Evolutionary conservation across 768 basidiomycete genomes (phyloP).

Genomic region (Brasilioporus rufonigricans): DNA sequence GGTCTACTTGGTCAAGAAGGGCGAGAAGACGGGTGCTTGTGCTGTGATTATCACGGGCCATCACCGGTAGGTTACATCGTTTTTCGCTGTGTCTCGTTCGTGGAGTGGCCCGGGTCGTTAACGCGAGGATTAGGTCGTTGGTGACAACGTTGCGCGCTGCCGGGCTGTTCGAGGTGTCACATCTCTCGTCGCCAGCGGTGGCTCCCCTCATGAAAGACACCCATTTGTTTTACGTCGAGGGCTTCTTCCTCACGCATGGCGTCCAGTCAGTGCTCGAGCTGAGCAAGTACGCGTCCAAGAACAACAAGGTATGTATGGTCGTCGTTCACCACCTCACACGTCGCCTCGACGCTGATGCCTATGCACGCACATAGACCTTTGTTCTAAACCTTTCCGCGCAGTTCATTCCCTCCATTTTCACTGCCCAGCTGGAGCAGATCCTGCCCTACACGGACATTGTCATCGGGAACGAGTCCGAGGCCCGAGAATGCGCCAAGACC

Average conservation of each 20-base stretch:
- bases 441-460: slow-evolving; percentile 84
- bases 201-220: slow-evolving; percentile 76
- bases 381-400: slow-evolving; percentile 94
- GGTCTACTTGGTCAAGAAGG: slow-evolving; percentile 85
- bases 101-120: neutral
- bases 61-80: slow-evolving; percentile 70
- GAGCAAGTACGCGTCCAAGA: slow-evolving; percentile 70
- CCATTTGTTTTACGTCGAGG: slow-evolving; percentile 90
- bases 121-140: slow-evolving; percentile 59
- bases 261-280: slow-evolving; percentile 66
- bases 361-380: slow-evolving; percentile 56
- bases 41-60: slow-evolving; percentile 95
- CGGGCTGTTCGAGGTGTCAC: slow-evolving; percentile 81
- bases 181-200: slow-evolving; percentile 74
- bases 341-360: neutral
- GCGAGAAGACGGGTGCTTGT: slow-evolving; percentile 92
- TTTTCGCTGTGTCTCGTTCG: neutral
- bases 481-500: slow-evolving; percentile 79
- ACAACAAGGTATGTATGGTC: slow-evolving; percentile 58
- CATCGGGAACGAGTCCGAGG: slow-evolving; percentile 97
- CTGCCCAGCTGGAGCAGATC: slow-evolving; percentile 72
- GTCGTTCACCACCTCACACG: neutral
- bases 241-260: slow-evolving; percentile 97
- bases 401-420: slow-evolving; percentile 95
- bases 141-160: slow-evolving; percentile 90